Evolutionary conservation across 2,329 filamentous ascomycete species (phyloP).

Genomic region (Colletotrichum zoysiae): DNA sequence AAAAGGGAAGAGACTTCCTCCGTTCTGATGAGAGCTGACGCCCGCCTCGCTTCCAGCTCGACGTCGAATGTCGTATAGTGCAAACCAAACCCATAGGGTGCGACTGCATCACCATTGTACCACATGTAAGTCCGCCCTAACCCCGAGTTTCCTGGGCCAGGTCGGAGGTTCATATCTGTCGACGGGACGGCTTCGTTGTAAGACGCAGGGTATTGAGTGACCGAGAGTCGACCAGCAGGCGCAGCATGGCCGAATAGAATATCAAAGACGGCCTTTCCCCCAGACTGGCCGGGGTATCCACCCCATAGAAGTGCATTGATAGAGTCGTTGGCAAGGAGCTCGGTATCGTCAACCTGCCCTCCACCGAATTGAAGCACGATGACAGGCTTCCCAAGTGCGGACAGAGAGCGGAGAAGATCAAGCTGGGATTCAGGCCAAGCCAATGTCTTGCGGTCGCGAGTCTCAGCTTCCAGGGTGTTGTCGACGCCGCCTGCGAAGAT

Average conservation of each 20-base stretch:
- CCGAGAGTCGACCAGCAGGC: constrained; percentile 66
- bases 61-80: constrained; percentile 68
- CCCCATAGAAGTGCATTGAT: constrained; percentile 68
- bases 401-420: constrained; percentile 44
- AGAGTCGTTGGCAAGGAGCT: constrained; percentile 60
- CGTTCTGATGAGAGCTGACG: neutral
- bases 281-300: constrained; percentile 71
- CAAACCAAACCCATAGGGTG: constrained; percentile 67
- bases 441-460: constrained; percentile 64
- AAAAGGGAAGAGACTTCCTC: neutral
- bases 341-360: constrained; percentile 64
- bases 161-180: constrained; percentile 67
- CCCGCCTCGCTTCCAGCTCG: constrained; percentile 1
- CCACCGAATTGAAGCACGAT: constrained; percentile 67
- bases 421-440: constrained; percentile 34
- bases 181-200: constrained; percentile 65
- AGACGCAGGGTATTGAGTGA: constrained; percentile 67
- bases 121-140: constrained; percentile 66
- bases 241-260: constrained; percentile 63
- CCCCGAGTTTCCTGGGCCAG: constrained; percentile 57
- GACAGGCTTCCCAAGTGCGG: constrained; percentile 59
- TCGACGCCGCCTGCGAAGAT: constrained; percentile 70
- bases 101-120: constrained; percentile 62
- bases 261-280: constrained; percentile 67
- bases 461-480: constrained; percentile 60